Evolutionary conservation across 2,329 filamentous ascomycete species (phyloP).

Genomic region (Talaromyces sp.): DNA sequence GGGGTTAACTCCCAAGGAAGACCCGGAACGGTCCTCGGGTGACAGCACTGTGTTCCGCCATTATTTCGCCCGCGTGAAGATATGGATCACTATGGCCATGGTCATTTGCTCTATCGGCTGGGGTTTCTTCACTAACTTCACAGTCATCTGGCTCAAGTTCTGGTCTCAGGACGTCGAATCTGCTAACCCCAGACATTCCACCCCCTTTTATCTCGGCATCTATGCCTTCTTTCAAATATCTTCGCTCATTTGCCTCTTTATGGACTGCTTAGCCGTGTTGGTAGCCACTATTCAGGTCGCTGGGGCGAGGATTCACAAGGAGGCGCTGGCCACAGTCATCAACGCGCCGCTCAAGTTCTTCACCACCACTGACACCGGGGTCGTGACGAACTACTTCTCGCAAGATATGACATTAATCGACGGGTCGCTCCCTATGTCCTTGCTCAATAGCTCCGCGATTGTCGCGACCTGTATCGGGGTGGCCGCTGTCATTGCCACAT

Average conservation of each 20-base stretch:
- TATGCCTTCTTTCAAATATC: constrained; percentile 3
- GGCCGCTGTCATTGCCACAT: constrained; percentile 18
- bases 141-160: neutral
- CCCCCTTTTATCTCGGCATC: constrained; percentile 1
- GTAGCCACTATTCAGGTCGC: neutral
- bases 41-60: constrained; percentile 4
- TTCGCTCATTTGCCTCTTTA: constrained; percentile 1
- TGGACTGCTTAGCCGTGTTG: neutral
- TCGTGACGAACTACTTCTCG: constrained; percentile 39
- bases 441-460: constrained; percentile 27
- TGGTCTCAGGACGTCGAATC: neutral
- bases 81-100: neutral
- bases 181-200: neutral
- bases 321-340: constrained; percentile 3
- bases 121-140: constrained; percentile 4
- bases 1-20: constrained; percentile 1
- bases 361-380: constrained; percentile 36
- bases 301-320: constrained; percentile 4
- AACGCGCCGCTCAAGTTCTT: constrained; percentile 25
- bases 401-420: constrained; percentile 42
- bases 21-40: neutral
- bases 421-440: constrained; percentile 36
- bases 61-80: constrained; percentile 2
- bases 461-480: constrained; percentile 29
- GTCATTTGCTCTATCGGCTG: constrained; percentile 1